Percentiles rank a stretch among this genome's conserved stretches.
Conservation (phyloP, 805 yeast genomes). For the Citeromyces nyonsensis region DNA sequence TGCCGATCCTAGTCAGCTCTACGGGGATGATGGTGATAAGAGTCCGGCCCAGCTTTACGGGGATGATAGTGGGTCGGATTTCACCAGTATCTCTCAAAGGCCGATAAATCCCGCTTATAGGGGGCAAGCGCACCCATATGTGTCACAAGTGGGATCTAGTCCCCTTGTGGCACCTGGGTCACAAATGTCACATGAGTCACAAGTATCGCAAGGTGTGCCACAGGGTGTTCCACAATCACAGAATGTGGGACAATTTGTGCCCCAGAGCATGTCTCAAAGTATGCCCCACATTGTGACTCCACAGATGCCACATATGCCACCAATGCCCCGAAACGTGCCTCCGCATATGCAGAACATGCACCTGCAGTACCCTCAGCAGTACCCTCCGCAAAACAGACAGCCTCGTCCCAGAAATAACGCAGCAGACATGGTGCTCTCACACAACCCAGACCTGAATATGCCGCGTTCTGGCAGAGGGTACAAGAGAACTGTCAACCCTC, state of each 20-base stretch:
- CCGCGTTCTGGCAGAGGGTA: slow-evolving; percentile 2
- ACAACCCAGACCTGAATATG: slow-evolving; percentile 31
- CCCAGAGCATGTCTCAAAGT: too few species aligned
- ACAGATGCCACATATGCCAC: not conserved
- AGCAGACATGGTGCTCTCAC: slow-evolving; percentile 25
- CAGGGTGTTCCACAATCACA: too few species aligned
- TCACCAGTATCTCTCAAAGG: slow-evolving; percentile 69
- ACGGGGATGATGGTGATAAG: slow-evolving; percentile 3
- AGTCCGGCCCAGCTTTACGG: slow-evolving; percentile 12
- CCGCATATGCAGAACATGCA: too few species aligned
- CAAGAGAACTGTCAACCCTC: not conserved
- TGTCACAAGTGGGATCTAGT: too few species aligned
- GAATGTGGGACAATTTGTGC: too few species aligned
- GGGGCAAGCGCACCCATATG: too few species aligned
- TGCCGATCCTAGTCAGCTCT: slow-evolving; percentile 5
- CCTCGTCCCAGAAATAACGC: slow-evolving; percentile 11
- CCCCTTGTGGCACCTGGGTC: not conserved
- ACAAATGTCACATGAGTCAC: slow-evolving; percentile 1
- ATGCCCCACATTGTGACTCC: too few species aligned
- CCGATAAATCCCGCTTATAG: slow-evolving; percentile 36
- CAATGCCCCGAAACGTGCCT: slow-evolving; percentile 5
- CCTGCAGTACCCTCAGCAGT: slow-evolving; percentile 8
- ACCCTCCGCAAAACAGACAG: slow-evolving; percentile 6
- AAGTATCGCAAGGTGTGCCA: slow-evolving; percentile 2
- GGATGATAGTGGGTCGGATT: slow-evolving; percentile 34